Conservation (phyloP, 1,139 yeast genomes). For the Diutina scorzettiae region DNA sequence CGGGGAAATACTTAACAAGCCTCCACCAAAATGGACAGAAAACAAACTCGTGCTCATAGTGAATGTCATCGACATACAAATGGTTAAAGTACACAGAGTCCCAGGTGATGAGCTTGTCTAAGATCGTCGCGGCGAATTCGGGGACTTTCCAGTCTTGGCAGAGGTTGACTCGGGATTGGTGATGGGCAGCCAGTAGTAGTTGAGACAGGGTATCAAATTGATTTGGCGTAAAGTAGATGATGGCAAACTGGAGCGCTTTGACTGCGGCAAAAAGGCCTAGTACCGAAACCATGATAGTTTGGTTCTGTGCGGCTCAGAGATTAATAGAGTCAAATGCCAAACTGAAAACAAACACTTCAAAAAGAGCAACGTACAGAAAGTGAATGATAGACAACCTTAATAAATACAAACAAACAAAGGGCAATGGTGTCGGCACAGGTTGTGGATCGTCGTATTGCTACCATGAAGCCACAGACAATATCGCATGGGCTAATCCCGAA, state of each 20-base stretch:
- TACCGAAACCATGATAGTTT: background rate
- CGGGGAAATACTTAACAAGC: constrained; percentile 21
- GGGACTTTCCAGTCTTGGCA: background rate
- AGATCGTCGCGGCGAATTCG: background rate
- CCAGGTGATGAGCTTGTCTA: constrained; percentile 43
- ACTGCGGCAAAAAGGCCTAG: constrained; percentile 15
- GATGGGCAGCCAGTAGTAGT: constrained; percentile 13
- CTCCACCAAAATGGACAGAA: constrained; percentile 74
- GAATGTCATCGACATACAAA: constrained; percentile 35
- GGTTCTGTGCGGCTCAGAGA: no score
- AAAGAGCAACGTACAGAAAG: no score
- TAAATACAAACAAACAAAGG: no score
- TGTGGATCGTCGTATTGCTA: no score
- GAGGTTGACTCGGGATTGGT: background rate
- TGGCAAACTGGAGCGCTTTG: constrained; percentile 23
- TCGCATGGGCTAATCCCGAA: no score
- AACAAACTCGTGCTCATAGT: constrained; percentile 83
- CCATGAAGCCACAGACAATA: no score
- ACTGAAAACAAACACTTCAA: no score
- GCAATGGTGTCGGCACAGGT: no score
- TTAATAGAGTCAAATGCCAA: no score
- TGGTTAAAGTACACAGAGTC: constrained; percentile 72
- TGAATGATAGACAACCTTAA: no score
- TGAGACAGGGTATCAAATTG: constrained; percentile 40
- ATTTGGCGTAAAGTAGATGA: constrained; percentile 26